Conservation (phyloP, 176 grass and related monocot genomes). For the Chrysopogon serrulatus region DNA sequence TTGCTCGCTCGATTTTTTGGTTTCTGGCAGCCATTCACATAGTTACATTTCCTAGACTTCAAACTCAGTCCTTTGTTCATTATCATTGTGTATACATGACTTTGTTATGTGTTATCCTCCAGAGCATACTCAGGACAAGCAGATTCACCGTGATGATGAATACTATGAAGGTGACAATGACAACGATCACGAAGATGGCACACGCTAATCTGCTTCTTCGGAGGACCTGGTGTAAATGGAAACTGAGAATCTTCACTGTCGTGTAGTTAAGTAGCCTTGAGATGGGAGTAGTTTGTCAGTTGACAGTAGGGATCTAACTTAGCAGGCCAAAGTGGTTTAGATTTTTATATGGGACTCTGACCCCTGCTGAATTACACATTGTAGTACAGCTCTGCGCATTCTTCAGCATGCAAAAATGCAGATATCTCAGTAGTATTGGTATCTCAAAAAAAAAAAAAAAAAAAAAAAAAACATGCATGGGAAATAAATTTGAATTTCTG, state of each 20-base stretch:
- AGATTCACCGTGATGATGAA: conserved; percentile 84
- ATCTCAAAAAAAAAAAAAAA: background rate
- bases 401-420: background rate
- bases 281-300: background rate
- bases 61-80: background rate
- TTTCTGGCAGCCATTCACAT: background rate
- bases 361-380: background rate
- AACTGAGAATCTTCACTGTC: background rate
- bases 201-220: conserved; percentile 24
- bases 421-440: background rate
- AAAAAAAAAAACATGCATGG: background rate
- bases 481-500: background rate
- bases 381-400: background rate
- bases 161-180: conserved; percentile 96
- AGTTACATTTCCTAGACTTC: background rate
- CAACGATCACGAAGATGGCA: conserved; percentile 69
- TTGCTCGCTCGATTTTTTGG: background rate
- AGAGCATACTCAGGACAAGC: conserved; percentile 87
- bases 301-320: conserved; percentile 26
- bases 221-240: background rate
- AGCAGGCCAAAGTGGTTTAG: background rate
- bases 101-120: conserved; percentile 15
- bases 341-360: background rate
- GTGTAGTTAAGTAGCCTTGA: background rate
- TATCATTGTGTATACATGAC: background rate